These are phyloP conservation scores for Trypanosoma vivax DNA, from an alignment of 208 protist genomes.

Conservation along the genomic window DNA sequence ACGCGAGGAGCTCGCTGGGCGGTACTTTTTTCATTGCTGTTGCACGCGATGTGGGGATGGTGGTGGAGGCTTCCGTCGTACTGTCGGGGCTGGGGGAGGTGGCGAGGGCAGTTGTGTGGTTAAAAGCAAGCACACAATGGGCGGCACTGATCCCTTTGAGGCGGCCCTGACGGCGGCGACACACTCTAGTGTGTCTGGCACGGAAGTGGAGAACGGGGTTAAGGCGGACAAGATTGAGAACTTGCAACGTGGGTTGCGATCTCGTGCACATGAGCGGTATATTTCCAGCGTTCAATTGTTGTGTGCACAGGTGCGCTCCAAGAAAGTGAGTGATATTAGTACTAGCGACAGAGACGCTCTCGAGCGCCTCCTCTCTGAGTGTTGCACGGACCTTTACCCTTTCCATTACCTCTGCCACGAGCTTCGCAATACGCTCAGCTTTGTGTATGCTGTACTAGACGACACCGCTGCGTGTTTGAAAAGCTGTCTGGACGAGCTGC, in stretches of 20 bases:
- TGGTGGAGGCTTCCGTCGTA: too few relatives aligned
- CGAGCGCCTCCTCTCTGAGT: constrained; percentile 32
- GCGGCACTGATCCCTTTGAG: constrained; percentile 48
- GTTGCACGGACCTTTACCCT: constrained; percentile 43
- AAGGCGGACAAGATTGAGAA: background rate
- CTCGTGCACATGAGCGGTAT: constrained; percentile 41
- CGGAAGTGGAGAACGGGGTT: background rate
- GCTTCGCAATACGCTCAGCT: constrained; percentile 73
- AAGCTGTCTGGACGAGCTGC: constrained; percentile 63
- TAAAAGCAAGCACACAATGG: background rate
- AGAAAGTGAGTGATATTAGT: constrained; percentile 28
- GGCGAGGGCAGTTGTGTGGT: too few relatives aligned
- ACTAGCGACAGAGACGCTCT: constrained; percentile 30
- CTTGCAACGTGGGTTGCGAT: background rate
- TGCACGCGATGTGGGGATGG: constrained; percentile 46
- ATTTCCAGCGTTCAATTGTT: constrained; percentile 40
- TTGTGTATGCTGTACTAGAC: constrained; percentile 71
- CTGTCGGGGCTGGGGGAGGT: too few relatives aligned
- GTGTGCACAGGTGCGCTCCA: constrained; percentile 38
- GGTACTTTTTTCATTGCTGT: constrained; percentile 75
- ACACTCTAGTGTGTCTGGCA: constrained; percentile 1
- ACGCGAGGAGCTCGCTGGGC: constrained; percentile 38
- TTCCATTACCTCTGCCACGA: constrained; percentile 84
- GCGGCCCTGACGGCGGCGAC: constrained; percentile 31
- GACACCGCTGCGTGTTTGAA: constrained; percentile 25